Base-by-base conservation (phyloP, 1,139 yeast genomes). In the Yamadazyma triangularis region DNA sequence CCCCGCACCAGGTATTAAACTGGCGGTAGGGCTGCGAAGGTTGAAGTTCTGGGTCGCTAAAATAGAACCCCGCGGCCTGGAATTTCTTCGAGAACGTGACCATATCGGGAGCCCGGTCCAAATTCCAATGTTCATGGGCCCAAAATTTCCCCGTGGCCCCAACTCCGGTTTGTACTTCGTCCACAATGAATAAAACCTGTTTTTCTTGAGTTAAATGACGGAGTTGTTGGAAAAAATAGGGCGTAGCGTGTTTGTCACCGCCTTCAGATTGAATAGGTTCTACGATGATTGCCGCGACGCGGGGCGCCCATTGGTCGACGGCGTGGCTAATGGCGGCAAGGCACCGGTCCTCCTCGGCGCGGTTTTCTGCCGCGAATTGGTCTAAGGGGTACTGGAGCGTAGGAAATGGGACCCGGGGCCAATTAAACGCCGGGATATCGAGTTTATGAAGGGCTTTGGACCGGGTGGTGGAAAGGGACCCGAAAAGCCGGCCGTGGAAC, bases 1-100 rank as follows among this genome's bases (percentile, higher is more conserved):
- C 94, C 47, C 94, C 94, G 59, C 89, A 81, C 94, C 94, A 83
- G 38, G 94, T 83, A 76, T 83, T 83, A 71, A 83, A 83, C 67
- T 83, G 91, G 58, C 93, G 79, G 70, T 79, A 83, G 28, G 93
- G 77, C 55, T 65, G 51, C 55, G 75, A 69, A 44, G 94, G 94
- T 41, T 80, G 69, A 42, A 84, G 60, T 42, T 76, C 80, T 24
- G 81, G 77, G 63, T 79, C 75, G 48, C 74, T 73, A 73, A 77
- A 84, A 69, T 71, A 83, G 73, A 78, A 84, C 33, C 94, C 94
- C 24, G 93, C 91, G 25, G 88, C 77, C 64, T 84, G 93, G 66
- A 82, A 81, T 66, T 83, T 83, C 70, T 83, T 83, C 44, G 89
- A 80, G 63, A 83, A 83, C 15, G 93, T 84, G 33, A 83, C 89